Conservation (phyloP, 2,329 filamentous ascomycete species). For the Aspergillus sp. region DNA sequence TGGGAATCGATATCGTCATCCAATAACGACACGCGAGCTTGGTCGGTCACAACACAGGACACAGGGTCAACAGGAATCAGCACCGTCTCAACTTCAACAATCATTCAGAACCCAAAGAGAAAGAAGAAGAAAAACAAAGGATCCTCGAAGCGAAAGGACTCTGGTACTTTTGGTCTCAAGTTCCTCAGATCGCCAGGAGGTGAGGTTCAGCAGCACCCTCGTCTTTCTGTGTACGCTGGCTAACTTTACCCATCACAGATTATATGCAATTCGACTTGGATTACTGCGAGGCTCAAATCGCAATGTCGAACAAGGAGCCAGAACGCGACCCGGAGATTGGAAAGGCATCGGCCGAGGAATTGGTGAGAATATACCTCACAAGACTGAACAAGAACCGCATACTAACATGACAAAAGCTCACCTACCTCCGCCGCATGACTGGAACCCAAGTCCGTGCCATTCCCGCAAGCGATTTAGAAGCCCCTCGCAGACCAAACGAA, state of each 20-base stretch:
- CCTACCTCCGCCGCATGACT: conserved; percentile 17
- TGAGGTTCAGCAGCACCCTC: neutral
- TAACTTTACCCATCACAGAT: conserved; percentile 7
- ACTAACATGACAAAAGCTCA: conserved; percentile 9
- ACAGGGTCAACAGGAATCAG: neutral
- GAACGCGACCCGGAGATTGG: neutral
- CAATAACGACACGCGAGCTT: neutral
- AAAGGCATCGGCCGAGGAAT: conserved; percentile 7
- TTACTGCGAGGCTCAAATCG: neutral
- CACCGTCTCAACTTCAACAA: neutral
- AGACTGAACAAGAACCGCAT: neutral
- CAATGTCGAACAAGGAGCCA: neutral
- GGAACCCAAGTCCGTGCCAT: conserved; percentile 7
- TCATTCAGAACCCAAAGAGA: neutral
- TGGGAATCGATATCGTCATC: conserved; percentile 6
- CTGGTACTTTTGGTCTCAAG: neutral
- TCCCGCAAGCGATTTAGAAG: neutral
- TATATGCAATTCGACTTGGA: conserved; percentile 15
- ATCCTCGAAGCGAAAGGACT: neutral
- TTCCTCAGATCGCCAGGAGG: conserved; percentile 11
- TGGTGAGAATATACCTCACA: conserved; percentile 7
- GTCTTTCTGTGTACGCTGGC: neutral
- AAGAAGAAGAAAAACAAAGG: neutral
- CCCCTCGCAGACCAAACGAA: conserved; percentile 12
- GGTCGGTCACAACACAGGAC: neutral